Percentiles rank a stretch among this genome's conserved stretches.
Evolutionary conservation across 2,329 filamentous ascomycete species (phyloP).

Genomic region (Drechslerella coelobrocha): DNA sequence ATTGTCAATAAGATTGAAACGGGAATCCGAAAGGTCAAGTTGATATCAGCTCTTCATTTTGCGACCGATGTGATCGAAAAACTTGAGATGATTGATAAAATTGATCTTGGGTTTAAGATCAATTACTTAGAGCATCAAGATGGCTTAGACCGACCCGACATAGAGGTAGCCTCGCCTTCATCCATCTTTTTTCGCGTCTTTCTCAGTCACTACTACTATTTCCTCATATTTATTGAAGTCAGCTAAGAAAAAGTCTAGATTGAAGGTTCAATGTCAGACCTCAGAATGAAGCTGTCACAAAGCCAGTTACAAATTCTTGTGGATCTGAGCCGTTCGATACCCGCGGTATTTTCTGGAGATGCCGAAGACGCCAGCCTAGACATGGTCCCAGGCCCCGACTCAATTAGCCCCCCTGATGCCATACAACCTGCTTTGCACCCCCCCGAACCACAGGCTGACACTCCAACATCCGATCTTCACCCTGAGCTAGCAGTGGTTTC

Average conservation of each 20-base stretch:
- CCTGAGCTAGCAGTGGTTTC: slow-evolving; percentile 74
- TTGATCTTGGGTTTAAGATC: slow-evolving; percentile 90
- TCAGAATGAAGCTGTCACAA: slow-evolving; percentile 88
- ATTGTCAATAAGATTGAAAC: slow-evolving; percentile 88
- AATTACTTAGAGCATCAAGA: slow-evolving; percentile 86
- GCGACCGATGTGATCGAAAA: slow-evolving; percentile 74
- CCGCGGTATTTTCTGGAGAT: slow-evolving; percentile 81
- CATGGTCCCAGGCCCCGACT: slow-evolving; percentile 65
- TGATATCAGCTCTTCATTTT: slow-evolving; percentile 91
- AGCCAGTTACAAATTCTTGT: slow-evolving; percentile 88
- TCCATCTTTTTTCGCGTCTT: not conserved
- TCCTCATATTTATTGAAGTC: not conserved
- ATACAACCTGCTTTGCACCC: slow-evolving; percentile 59
- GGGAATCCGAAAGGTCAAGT: slow-evolving; percentile 86
- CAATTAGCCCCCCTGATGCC: slow-evolving; percentile 58
- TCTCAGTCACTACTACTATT: not conserved
- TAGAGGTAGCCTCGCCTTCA: slow-evolving; percentile 63
- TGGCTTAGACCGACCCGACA: slow-evolving; percentile 80
- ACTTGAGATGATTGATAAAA: slow-evolving; percentile 94
- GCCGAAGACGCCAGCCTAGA: slow-evolving; percentile 75
- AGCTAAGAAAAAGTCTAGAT: slow-evolving; percentile 60
- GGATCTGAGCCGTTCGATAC: slow-evolving; percentile 85
- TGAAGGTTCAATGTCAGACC: slow-evolving; percentile 87
- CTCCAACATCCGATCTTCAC: slow-evolving; percentile 63
- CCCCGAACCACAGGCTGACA: not conserved